A percentile compares a stretch with the other conserved stretches of the same genome.
These are phyloP conservation scores for Akebia trifoliata DNA, from an alignment of 164 flowering plant genomes.

Conservation along the genomic window DNA sequence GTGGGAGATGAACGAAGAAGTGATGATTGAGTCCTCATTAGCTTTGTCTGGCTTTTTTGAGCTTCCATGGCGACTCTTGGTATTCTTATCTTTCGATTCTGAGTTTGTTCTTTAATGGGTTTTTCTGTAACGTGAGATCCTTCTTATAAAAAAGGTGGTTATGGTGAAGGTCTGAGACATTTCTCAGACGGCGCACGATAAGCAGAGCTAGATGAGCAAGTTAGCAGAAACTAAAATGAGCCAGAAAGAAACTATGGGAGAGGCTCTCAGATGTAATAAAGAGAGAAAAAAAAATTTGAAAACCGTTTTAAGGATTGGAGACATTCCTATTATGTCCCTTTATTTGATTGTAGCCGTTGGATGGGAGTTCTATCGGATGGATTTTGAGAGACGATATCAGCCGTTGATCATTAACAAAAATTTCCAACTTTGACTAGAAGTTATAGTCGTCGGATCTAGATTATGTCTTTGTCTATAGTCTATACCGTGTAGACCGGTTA, in stretches of 20 bases:
- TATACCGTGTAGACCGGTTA: too few relatives aligned
- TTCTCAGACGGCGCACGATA: constrained; percentile 13
- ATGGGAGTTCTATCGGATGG: too few relatives aligned
- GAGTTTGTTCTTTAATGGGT: constrained; percentile 3
- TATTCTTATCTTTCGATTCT: not conserved
- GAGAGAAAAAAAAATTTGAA: too few relatives aligned
- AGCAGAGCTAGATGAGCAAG: constrained; percentile 23
- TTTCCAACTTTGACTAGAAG: too few relatives aligned
- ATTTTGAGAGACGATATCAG: too few relatives aligned
- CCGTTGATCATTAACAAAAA: too few relatives aligned
- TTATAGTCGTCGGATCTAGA: too few relatives aligned
- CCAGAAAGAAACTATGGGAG: constrained; percentile 10
- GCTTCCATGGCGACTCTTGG: constrained; percentile 43
- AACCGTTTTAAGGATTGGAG: too few relatives aligned
- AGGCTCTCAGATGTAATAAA: constrained; percentile 1
- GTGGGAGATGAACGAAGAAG: constrained; percentile 82
- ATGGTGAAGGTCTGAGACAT: constrained; percentile 30
- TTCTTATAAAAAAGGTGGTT: constrained; percentile 10
- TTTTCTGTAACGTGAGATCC: constrained; percentile 39
- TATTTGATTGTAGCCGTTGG: too few relatives aligned
- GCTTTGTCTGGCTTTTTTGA: constrained; percentile 50
- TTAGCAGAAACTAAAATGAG: constrained; percentile 10
- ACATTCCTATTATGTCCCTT: too few relatives aligned
- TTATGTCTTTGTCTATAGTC: too few relatives aligned
- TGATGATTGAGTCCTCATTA: constrained; percentile 70